phyloP scores from a whole-genome alignment of 768 basidiomycete genomes.

The Leccinum longicurvipes region DNA sequence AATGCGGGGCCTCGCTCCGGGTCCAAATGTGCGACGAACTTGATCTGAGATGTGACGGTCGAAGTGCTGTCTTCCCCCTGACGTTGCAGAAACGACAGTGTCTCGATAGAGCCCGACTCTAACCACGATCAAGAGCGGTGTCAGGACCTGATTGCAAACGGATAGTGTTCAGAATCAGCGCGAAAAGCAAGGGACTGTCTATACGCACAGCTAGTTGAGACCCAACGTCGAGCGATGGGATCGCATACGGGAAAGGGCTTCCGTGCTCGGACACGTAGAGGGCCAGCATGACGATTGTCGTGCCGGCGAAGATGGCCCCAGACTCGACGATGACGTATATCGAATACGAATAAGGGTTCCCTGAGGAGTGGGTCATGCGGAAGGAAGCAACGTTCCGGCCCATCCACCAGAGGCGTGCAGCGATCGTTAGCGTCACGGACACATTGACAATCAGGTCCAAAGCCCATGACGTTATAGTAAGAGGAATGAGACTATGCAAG shows the following conservation, averaged over 20 bases:
- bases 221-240: conserved; percentile 15
- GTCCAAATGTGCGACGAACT: neutral
- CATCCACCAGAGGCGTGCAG: conserved; percentile 19
- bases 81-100: neutral
- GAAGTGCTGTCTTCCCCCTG: neutral
- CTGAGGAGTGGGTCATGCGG: neutral
- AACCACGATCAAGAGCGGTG: conserved; percentile 19
- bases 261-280: conserved; percentile 8
- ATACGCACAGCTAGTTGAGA: conserved; percentile 20
- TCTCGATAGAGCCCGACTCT: conserved; percentile 9
- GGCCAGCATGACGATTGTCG: conserved; percentile 17
- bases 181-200: neutral
- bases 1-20: neutral
- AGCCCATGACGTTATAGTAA: conserved; percentile 15
- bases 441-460: conserved; percentile 22
- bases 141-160: conserved; percentile 8
- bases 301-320: conserved; percentile 16
- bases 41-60: neutral
- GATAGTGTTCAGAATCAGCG: neutral
- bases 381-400: conserved; percentile 10
- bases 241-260: conserved; percentile 8
- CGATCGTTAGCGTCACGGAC: conserved; percentile 21
- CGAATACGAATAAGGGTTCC: conserved; percentile 10
- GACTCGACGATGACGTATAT: conserved; percentile 21
- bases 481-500: conserved; percentile 2